phyloP scores from a whole-genome alignment of 116 monocot genomes.

The Zostera marina region DNA sequence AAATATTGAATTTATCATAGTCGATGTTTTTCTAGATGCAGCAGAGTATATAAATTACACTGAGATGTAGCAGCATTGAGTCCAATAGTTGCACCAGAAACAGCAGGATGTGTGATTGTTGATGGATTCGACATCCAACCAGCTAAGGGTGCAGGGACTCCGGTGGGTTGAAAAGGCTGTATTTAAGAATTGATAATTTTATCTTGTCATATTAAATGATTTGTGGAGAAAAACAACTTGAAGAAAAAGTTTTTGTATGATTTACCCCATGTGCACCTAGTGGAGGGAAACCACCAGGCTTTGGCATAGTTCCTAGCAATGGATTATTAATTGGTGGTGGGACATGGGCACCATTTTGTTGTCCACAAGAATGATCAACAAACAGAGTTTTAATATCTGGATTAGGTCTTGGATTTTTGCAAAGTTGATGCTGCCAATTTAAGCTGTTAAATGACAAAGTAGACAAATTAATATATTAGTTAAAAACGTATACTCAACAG shows the following conservation, averaged over 20 bases:
- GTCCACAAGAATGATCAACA: slow-evolving; percentile 63
- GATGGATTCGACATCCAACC: slow-evolving; percentile 69
- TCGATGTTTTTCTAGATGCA: not conserved
- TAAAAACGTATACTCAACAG: not conserved
- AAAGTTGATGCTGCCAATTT: slow-evolving; percentile 84
- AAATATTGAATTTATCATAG: not conserved
- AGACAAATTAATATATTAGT: not conserved
- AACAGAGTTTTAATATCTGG: slow-evolving; percentile 84
- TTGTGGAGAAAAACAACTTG: not conserved
- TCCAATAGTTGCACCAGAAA: slow-evolving; percentile 47
- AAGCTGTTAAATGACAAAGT: slow-evolving; percentile 23
- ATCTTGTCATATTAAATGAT: not conserved
- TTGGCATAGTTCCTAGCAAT: slow-evolving; percentile 29
- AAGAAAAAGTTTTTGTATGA: not conserved
- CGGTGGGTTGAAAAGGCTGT: slow-evolving; percentile 48
- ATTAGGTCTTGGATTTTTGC: slow-evolving; percentile 67
- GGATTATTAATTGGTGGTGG: slow-evolving; percentile 31
- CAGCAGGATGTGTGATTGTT: slow-evolving; percentile 36
- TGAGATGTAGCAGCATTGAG: slow-evolving; percentile 22
- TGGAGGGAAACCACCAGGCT: slow-evolving; percentile 9
- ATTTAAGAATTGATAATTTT: slow-evolving; percentile 6
- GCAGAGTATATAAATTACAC: slow-evolving; percentile 6
- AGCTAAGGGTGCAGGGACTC: slow-evolving; percentile 34
- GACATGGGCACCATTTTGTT: slow-evolving; percentile 46
- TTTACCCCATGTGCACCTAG: slow-evolving; percentile 2